These are phyloP conservation scores for Boletus edulis DNA, from an alignment of 768 basidiomycete genomes.

Conservation along the genomic window DNA sequence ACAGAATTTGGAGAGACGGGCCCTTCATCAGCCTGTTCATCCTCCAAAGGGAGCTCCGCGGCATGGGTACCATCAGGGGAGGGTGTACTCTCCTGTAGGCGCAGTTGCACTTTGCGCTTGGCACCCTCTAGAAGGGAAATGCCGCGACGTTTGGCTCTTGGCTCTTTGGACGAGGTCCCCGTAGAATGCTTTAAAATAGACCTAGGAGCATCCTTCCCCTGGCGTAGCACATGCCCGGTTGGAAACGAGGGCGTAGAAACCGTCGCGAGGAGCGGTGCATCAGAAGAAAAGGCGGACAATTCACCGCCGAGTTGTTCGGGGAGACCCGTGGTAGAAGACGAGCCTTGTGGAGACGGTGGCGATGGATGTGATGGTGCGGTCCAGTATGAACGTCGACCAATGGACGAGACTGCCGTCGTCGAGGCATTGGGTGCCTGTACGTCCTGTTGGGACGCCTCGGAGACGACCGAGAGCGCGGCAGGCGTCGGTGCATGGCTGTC, in stretches of 20 bases:
- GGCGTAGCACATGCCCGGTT: constrained; percentile 1
- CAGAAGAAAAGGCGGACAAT: constrained; percentile 21
- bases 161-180: constrained; percentile 4
- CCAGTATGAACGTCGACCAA: constrained; percentile 21
- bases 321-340: constrained; percentile 14
- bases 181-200: constrained; percentile 24
- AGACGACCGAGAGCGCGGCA: neutral
- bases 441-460: constrained; percentile 2
- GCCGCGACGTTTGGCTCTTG: constrained; percentile 7
- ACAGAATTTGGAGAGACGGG: constrained; percentile 64
- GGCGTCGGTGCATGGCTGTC: constrained; percentile 21
- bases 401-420: constrained; percentile 20
- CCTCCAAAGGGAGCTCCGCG: neutral
- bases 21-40: constrained; percentile 19
- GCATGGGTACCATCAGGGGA: constrained; percentile 20
- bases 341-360: constrained; percentile 4
- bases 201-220: constrained; percentile 13
- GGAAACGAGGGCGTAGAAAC: constrained; percentile 10
- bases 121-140: constrained; percentile 13
- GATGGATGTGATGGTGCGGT: constrained; percentile 20
- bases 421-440: constrained; percentile 12
- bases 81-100: constrained; percentile 22
- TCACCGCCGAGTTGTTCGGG: constrained; percentile 13
- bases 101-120: constrained; percentile 8
- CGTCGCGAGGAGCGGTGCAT: constrained; percentile 19